These are phyloP conservation scores for Celoporthe dispersa DNA, from an alignment of 2,329 filamentous ascomycete genomes.

Conservation along the genomic window DNA sequence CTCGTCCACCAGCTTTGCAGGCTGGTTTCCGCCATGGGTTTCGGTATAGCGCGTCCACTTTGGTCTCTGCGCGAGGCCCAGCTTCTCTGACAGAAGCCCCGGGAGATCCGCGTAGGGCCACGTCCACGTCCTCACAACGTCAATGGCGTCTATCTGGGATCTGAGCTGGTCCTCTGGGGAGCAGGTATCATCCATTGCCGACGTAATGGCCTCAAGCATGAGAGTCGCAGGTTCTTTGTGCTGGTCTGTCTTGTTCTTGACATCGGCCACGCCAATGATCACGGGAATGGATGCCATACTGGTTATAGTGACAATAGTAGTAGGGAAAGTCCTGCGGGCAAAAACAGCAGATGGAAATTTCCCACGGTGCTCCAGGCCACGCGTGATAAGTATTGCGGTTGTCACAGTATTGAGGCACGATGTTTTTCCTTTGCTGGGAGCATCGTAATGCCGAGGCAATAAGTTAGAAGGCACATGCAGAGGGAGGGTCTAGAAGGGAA, in stretches of 20 bases:
- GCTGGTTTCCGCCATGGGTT: conserved; percentile 65
- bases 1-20: conserved; percentile 65
- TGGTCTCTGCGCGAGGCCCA: conserved; percentile 48
- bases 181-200: conserved; percentile 55
- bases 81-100: conserved; percentile 51
- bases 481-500: too few species aligned
- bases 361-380: neutral
- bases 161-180: conserved; percentile 42
- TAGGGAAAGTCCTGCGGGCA: neutral
- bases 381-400: neutral
- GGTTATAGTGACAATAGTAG: neutral
- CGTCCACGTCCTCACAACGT: conserved; percentile 67
- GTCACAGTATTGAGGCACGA: neutral
- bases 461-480: too few species aligned
- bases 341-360: neutral
- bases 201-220: conserved; percentile 59
- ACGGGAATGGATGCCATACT: conserved; percentile 46
- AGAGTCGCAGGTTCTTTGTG: conserved; percentile 63
- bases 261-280: conserved; percentile 65
- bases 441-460: neutral
- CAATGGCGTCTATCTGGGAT: conserved; percentile 58
- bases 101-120: conserved; percentile 68
- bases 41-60: conserved; percentile 55
- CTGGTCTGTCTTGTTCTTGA: conserved; percentile 62
- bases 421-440: neutral